phyloP scores from a whole-genome alignment of 2,329 filamentous ascomycete genomes.

The Diaporthe citriasiana region DNA sequence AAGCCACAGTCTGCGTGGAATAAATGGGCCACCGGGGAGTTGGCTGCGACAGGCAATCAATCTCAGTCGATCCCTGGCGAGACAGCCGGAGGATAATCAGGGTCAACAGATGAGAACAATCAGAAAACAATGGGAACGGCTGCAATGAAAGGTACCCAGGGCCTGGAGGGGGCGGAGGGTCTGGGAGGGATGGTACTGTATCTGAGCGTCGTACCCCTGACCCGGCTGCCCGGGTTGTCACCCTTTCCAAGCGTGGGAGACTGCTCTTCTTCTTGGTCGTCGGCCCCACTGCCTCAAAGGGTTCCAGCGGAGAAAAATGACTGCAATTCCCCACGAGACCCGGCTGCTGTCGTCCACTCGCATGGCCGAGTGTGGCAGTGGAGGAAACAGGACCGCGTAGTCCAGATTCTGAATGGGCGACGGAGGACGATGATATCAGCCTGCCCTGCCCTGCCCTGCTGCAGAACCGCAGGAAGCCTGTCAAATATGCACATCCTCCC shows the following conservation, averaged over 20 bases:
- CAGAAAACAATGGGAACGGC: constrained; percentile 27
- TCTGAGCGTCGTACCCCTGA: constrained; percentile 28
- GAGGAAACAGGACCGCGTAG: constrained; percentile 25
- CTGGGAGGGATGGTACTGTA: background rate
- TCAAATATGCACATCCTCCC: background rate
- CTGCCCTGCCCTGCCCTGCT: background rate
- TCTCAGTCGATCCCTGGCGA: constrained; percentile 38
- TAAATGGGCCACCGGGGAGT: constrained; percentile 22
- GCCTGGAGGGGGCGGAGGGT: background rate
- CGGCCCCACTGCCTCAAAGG: constrained; percentile 36
- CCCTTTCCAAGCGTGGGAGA: constrained; percentile 4
- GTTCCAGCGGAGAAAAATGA: constrained; percentile 19
- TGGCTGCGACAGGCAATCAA: constrained; percentile 36
- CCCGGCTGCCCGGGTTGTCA: constrained; percentile 19
- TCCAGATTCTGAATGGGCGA: constrained; percentile 19
- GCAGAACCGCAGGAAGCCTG: background rate
- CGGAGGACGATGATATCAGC: constrained; percentile 6
- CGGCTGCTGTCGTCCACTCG: constrained; percentile 17
- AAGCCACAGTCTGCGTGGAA: constrained; percentile 40
- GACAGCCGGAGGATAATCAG: constrained; percentile 18
- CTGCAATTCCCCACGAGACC: constrained; percentile 25
- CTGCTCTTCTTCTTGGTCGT: constrained; percentile 24
- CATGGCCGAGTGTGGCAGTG: constrained; percentile 20
- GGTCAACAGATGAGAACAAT: constrained; percentile 27
- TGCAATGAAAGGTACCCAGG: constrained; percentile 11